Evolutionary conservation across 495 filamentous ascomycete species (phyloP).

Genomic region (Lineolata rhizophorae): DNA sequence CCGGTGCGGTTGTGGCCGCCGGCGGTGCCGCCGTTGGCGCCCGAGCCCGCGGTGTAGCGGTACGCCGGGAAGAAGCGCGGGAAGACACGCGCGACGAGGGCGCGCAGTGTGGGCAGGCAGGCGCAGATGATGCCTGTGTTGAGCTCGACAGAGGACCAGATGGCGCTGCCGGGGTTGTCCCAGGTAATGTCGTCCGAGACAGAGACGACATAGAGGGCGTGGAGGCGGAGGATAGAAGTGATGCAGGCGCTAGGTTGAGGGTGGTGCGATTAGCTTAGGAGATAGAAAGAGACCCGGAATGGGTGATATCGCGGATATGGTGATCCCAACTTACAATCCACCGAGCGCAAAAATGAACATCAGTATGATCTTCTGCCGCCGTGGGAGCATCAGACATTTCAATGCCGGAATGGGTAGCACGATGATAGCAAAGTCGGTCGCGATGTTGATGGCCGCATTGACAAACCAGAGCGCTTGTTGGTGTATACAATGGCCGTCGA

Average conservation of each 20-base stretch:
- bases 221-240: slow-evolving; percentile 8
- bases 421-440: slow-evolving; percentile 8
- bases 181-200: neutral
- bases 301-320: too few species aligned
- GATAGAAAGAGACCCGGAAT: neutral
- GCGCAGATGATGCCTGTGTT: slow-evolving; percentile 10
- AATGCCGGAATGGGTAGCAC: slow-evolving; percentile 8
- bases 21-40: slow-evolving; percentile 55
- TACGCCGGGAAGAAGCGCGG: too few species aligned
- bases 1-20: too few species aligned
- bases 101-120: slow-evolving; percentile 8
- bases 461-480: slow-evolving; percentile 6
- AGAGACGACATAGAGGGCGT: slow-evolving; percentile 2
- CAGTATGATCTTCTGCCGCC: slow-evolving; percentile 4
- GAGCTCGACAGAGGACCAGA: slow-evolving; percentile 10
- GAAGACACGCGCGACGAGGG: slow-evolving; percentile 3
- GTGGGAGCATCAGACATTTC: slow-evolving; percentile 4
- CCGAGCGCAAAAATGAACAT: slow-evolving; percentile 9
- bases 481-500: slow-evolving; percentile 6
- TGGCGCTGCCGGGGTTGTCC: slow-evolving; percentile 4
- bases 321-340: slow-evolving; percentile 4
- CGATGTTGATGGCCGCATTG: slow-evolving; percentile 9
- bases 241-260: slow-evolving; percentile 4
- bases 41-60: too few species aligned
- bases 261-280: neutral